Evolutionary conservation across 2,329 filamentous ascomycete genomes (phyloP).

Genomic region (Clonostachys rosea): DNA sequence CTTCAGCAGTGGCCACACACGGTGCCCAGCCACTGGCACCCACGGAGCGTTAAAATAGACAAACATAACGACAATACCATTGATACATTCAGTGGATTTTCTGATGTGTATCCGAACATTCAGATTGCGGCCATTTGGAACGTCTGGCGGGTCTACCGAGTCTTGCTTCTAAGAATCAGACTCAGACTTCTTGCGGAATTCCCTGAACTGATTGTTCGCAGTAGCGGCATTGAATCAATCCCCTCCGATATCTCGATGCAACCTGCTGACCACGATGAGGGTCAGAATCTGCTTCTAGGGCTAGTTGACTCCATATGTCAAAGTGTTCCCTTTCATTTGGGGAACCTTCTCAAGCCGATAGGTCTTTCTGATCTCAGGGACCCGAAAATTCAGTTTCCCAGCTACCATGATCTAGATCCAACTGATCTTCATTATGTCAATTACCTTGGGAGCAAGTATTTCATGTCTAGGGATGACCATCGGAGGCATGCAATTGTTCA

Average conservation of each 20-base stretch:
- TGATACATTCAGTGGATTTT: conserved; percentile 4
- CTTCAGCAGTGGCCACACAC: conserved; percentile 7
- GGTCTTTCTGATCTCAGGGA: conserved; percentile 6
- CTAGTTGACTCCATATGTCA: conserved; percentile 8
- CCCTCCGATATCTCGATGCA: neutral
- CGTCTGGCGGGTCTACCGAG: conserved; percentile 8
- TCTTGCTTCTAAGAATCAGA: conserved; percentile 7
- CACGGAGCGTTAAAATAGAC: conserved; percentile 1
- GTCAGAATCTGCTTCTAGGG: neutral
- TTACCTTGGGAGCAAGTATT: conserved; percentile 5
- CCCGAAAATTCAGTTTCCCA: conserved; percentile 5
- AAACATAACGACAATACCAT: conserved; percentile 2
- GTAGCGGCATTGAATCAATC: neutral
- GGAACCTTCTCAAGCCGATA: conserved; percentile 6
- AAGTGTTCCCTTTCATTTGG: conserved; percentile 9
- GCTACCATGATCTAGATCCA: conserved; percentile 6
- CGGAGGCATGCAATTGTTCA: conserved; percentile 8
- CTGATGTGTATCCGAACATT: conserved; percentile 9
- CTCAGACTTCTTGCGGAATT: conserved; percentile 4
- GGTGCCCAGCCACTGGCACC: conserved; percentile 6
- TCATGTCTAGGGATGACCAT: conserved; percentile 3
- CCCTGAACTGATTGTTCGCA: conserved; percentile 1
- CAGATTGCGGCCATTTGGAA: conserved; percentile 12
- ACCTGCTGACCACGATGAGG: conserved; percentile 3
- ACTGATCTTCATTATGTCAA: neutral